Evolutionary conservation across 176 grass and related monocot species (phyloP).

Genomic region (Cocos nucifera): DNA sequence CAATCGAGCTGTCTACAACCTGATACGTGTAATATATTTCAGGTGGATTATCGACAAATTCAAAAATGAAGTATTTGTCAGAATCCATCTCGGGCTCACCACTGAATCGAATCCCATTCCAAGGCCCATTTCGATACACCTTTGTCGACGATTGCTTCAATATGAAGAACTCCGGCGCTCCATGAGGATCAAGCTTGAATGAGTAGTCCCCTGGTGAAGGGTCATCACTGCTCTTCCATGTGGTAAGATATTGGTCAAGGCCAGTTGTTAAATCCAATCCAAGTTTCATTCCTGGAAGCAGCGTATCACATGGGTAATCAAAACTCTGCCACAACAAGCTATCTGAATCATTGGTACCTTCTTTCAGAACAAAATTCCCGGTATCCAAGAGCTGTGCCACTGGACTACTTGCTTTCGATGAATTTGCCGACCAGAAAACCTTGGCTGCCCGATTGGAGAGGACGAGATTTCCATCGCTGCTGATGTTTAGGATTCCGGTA

Average conservation of each 20-base stretch:
- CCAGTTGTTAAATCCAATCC: neutral
- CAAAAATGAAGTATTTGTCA: too few relatives aligned
- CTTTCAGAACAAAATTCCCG: neutral
- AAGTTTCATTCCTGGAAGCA: conserved; percentile 1
- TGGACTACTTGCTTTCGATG: neutral
- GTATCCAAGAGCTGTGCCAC: neutral
- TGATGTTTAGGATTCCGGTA: conserved; percentile 5
- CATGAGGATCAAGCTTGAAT: neutral
- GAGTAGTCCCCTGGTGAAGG: neutral
- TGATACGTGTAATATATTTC: too few relatives aligned
- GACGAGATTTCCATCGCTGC: neutral
- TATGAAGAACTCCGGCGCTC: neutral
- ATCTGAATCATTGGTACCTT: neutral
- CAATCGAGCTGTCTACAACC: too few relatives aligned
- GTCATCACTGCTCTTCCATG: neutral
- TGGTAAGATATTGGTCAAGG: neutral
- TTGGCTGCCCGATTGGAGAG: neutral
- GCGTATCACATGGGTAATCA: neutral
- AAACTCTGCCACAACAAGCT: neutral
- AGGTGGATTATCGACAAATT: too few relatives aligned
- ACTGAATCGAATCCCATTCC: neutral
- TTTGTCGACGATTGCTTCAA: neutral
- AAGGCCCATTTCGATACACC: neutral
- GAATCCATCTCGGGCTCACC: neutral
- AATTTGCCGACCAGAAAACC: neutral